Conservation (phyloP, 352 stramenopile genomes). For the Peronospora belbahrii region DNA sequence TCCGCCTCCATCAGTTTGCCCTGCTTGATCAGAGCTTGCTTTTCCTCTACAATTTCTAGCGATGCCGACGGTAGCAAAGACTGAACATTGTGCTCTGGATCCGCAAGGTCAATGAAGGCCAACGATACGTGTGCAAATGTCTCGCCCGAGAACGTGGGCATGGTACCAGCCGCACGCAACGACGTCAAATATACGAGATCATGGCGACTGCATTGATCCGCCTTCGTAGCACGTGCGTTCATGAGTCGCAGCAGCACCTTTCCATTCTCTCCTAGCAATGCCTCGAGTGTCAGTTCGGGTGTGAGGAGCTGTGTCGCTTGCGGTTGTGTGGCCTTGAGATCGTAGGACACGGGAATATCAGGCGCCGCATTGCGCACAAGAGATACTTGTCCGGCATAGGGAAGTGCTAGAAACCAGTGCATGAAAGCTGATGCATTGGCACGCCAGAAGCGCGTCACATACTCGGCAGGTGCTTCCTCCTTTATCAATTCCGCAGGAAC, state of each 20-base stretch:
- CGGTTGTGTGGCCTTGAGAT: slow-evolving; percentile 33
- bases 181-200: slow-evolving; percentile 65
- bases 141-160: slow-evolving; percentile 82
- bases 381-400: slow-evolving; percentile 66
- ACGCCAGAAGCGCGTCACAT: slow-evolving; percentile 67
- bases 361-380: slow-evolving; percentile 73
- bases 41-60: slow-evolving; percentile 41
- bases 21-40: slow-evolving; percentile 57
- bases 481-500: not conserved
- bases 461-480: slow-evolving; percentile 36
- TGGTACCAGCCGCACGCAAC: slow-evolving; percentile 48
- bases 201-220: slow-evolving; percentile 66
- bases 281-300: slow-evolving; percentile 65
- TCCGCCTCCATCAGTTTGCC: slow-evolving; percentile 76
- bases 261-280: slow-evolving; percentile 69
- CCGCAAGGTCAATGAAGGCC: slow-evolving; percentile 67
- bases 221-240: slow-evolving; percentile 59
- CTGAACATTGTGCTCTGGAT: slow-evolving; percentile 71
- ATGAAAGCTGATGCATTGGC: slow-evolving; percentile 71
- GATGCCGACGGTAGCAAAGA: slow-evolving; percentile 66
- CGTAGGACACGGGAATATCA: slow-evolving; percentile 63
- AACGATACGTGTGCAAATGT: slow-evolving; percentile 69
- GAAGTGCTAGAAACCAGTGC: slow-evolving; percentile 75
- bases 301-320: slow-evolving; percentile 59
- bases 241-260: slow-evolving; percentile 71